Evolutionary conservation across 2,329 filamentous ascomycete species (phyloP), one percentile per base, ranked within the genome.

Genomic region (Trichoderma brevicompactum): DNA sequence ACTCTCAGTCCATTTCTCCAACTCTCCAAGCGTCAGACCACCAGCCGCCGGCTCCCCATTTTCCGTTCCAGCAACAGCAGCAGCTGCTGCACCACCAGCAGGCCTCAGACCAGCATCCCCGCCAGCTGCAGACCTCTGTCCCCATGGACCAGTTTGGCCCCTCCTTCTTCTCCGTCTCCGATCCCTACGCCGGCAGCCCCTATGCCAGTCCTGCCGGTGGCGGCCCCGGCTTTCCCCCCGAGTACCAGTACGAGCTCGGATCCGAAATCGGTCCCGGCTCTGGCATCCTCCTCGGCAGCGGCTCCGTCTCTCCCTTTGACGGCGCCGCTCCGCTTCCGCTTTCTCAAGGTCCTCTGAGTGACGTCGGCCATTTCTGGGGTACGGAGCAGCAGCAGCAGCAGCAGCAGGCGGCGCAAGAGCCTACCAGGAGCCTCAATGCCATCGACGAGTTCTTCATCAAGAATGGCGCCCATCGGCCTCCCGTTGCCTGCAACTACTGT

Each of bases 401-500:
- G 46, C 38, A 59, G 12, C 32, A 28, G 50, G 17, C 55, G 6
- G 12, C 52, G 6, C 59, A 63, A 28, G 52, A 43, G 1, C 17
- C 36, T 12, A 13, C 17, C 40, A 41, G 34, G 34, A 65, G 40
- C 23, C 17, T 58, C 17, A 52, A 46, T 12, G 56, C 62, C 2
- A 76, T 78, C 43, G 75, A 79, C 15, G 75, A 78, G 17, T 78
- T 79, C 65, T 77, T 79, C 64, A 71, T 74, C 54, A 73, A 80
- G 61, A 76, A 76, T 49, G 80, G 80, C 10, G 79, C 79, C 0
- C 78, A 76, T 65, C 73, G 77, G 9, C 80, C 82, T 0, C 72
- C 78, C 0, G 70, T 71, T 15, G 80, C 82, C 2, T 84, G 82
- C 69, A 71, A 69, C 38, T 75, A 83, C 67, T 84, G 82, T 68